Conservation (phyloP, 2,329 filamentous ascomycete species). For the Sporothrix pseudoabietina region DNA sequence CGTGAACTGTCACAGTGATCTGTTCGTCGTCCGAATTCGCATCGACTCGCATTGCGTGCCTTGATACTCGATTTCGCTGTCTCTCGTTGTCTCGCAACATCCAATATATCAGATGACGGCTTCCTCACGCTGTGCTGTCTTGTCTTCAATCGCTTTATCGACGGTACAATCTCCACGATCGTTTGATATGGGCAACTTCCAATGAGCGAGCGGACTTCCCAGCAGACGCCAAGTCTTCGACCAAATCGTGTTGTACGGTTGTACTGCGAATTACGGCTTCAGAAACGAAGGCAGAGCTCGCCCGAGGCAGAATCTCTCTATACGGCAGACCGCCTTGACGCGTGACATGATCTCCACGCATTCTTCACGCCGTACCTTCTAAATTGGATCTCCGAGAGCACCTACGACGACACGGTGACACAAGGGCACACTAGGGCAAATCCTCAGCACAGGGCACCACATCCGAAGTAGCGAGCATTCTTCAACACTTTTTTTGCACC, state of each 20-base stretch:
- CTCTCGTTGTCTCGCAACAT: neutral
- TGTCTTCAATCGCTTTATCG: neutral
- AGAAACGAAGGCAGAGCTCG: neutral
- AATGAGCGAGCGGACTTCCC: neutral
- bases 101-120: neutral
- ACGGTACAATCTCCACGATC: neutral
- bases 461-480: conserved; percentile 18
- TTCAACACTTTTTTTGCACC: conserved; percentile 14
- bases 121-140: no score
- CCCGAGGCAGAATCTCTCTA: conserved; percentile 11
- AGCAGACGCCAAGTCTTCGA: neutral
- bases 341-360: conserved; percentile 24
- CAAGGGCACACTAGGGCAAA: conserved; percentile 25
- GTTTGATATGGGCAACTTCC: neutral
- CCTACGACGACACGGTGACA: conserved; percentile 6
- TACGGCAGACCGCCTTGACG: conserved; percentile 22
- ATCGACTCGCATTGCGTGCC: neutral
- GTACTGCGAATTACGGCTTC: neutral
- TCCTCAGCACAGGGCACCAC: conserved; percentile 7
- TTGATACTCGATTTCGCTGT: neutral
- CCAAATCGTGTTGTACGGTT: neutral
- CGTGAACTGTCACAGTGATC: neutral
- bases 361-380: conserved; percentile 25
- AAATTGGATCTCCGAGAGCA: conserved; percentile 26
- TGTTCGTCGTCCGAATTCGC: neutral